A percentile compares a stretch with the other conserved stretches of the same genome.
phyloP scores from a whole-genome alignment of 306 rosid species.

The Glycine soja region DNA sequence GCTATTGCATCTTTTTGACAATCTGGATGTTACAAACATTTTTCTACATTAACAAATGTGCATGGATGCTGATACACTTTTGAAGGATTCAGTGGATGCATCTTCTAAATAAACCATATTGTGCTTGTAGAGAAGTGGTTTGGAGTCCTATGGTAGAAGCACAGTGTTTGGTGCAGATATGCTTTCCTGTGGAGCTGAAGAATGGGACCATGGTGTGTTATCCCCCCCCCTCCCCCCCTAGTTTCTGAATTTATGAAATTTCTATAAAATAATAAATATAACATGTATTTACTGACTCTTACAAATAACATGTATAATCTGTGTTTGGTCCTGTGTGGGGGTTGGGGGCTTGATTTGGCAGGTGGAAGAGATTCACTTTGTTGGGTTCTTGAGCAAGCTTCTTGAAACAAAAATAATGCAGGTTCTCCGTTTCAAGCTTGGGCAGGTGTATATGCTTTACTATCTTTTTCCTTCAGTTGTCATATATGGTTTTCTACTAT shows the following conservation, averaged over 20 bases:
- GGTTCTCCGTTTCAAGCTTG: constrained; percentile 95
- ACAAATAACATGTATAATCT: constrained; percentile 35
- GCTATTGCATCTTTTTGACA: constrained; percentile 37
- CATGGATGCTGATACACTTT: constrained; percentile 32
- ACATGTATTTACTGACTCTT: constrained; percentile 32
- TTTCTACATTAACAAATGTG: constrained; percentile 12
- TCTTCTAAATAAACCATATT: constrained; percentile 49
- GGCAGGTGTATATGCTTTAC: constrained; percentile 66
- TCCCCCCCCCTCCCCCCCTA: constrained; percentile 15
- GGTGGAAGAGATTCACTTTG: constrained; percentile 91
- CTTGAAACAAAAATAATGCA: constrained; percentile 93
- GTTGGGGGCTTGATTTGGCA: constrained; percentile 52
- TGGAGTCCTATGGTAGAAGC: constrained; percentile 97
- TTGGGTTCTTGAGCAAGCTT: constrained; percentile 93
- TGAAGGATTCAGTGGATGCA: constrained; percentile 44
- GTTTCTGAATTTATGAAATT: constrained; percentile 36
- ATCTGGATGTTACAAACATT: constrained; percentile 31
- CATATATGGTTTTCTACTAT: constrained; percentile 39
- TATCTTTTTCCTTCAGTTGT: constrained; percentile 34
- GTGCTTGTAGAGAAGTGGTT: constrained; percentile 81
- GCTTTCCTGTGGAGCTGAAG: constrained; percentile 89
- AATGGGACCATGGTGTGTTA: constrained; percentile 81
- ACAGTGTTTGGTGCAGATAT: constrained; percentile 91
- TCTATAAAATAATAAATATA: background rate
- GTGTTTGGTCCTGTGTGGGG: constrained; percentile 39